Evolutionary conservation across 805 yeast genomes (phyloP).

Genomic region (Candida parachauliodes): DNA sequence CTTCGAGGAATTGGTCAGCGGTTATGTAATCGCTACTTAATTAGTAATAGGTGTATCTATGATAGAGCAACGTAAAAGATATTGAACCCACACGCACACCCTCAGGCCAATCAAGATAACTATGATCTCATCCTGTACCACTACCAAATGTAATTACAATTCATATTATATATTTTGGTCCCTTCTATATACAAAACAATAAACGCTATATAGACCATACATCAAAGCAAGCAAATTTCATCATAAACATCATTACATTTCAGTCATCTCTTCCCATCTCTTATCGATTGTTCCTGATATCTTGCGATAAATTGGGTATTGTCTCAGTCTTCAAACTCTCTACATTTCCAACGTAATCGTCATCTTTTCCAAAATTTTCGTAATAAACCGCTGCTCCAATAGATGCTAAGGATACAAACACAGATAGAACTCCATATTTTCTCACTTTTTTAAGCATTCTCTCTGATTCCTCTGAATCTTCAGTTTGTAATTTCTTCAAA

Average conservation of each 20-base stretch:
- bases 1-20: background rate
- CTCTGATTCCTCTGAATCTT: conserved; percentile 26
- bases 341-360: background rate
- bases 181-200: too few species aligned
- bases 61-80: too few species aligned
- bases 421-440: conserved; percentile 23
- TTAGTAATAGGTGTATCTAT: too few species aligned
- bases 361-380: conserved; percentile 2
- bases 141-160: too few species aligned
- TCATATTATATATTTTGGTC: too few species aligned
- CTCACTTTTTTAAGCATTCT: conserved; percentile 22
- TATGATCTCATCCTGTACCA: too few species aligned
- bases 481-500: conserved; percentile 32
- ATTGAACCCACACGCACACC: too few species aligned
- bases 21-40: background rate
- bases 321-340: background rate
- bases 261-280: too few species aligned
- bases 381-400: conserved; percentile 20
- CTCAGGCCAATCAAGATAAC: too few species aligned
- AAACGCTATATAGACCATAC: too few species aligned
- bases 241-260: too few species aligned
- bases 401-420: conserved; percentile 23
- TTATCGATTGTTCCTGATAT: background rate
- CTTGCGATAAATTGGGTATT: background rate
- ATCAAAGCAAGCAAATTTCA: too few species aligned